Evolutionary conservation across 192 early-diverging fungal genomes (phyloP).

Genomic region (Umbelopsis sp.): DNA sequence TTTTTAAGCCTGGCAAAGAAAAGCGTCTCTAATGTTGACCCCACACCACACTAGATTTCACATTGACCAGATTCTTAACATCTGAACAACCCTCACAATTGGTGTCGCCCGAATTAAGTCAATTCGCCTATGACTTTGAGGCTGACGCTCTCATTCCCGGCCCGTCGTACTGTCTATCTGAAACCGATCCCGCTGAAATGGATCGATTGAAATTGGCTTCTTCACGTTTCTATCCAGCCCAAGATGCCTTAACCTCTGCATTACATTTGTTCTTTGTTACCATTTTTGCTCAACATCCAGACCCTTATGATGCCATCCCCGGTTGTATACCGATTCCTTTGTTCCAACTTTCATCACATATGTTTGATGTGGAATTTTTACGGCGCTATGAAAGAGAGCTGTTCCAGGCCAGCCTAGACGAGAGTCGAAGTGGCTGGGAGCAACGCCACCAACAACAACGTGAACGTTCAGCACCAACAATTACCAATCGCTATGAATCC

Average conservation of each 20-base stretch:
- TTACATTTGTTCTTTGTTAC: constrained; percentile 43
- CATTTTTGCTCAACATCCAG: constrained; percentile 41
- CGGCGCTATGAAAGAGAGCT: constrained; percentile 37
- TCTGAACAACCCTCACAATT: constrained; percentile 17
- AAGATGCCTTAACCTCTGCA: constrained; percentile 32
- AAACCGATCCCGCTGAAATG: neutral
- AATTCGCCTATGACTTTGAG: constrained; percentile 40
- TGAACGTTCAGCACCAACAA: neutral
- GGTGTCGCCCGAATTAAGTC: constrained; percentile 30
- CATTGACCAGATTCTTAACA: constrained; percentile 23
- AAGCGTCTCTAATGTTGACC: neutral
- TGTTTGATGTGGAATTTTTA: constrained; percentile 39
- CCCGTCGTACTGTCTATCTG: constrained; percentile 3
- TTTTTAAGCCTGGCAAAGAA: constrained; percentile 4
- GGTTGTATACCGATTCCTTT: constrained; percentile 35
- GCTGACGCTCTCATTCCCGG: constrained; percentile 26
- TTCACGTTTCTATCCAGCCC: constrained; percentile 34
- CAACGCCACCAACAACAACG: neutral
- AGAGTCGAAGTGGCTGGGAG: constrained; percentile 9
- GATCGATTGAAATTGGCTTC: constrained; percentile 1
- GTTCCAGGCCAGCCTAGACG: constrained; percentile 15
- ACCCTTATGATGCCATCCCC: constrained; percentile 30
- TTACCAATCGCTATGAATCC: constrained; percentile 25
- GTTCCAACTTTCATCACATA: constrained; percentile 24
- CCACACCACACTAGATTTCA: constrained; percentile 20